Evolutionary conservation across 805 yeast species (phyloP).

Genomic region (Suhomyces sp.): DNA sequence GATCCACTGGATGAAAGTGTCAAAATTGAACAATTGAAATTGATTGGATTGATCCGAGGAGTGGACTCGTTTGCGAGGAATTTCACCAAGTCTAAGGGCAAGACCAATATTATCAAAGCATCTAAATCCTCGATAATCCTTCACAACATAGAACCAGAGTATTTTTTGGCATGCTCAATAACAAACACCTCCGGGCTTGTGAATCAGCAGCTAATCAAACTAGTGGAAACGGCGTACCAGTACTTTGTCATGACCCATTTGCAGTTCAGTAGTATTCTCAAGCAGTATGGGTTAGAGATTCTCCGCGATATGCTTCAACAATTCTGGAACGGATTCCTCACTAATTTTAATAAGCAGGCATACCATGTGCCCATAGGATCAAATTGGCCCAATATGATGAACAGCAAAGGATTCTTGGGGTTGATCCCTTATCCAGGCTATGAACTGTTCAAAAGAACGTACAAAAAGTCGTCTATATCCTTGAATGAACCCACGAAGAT

Average conservation of each 20-base stretch:
- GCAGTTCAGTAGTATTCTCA: conserved; percentile 18
- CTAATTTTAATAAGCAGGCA: conserved; percentile 22
- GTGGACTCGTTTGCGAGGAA: conserved; percentile 29
- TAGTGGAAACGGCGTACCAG: conserved; percentile 22
- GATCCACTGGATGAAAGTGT: conserved; percentile 9
- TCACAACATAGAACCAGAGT: conserved; percentile 24
- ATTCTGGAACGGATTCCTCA: conserved; percentile 32
- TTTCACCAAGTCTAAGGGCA: conserved; percentile 15
- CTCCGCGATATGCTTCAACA: conserved; percentile 18
- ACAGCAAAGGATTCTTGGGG: conserved; percentile 38
- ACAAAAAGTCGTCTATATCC: conserved; percentile 29
- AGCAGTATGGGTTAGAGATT: conserved; percentile 15
- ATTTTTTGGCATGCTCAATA: conserved; percentile 28
- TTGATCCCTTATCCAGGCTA: conserved; percentile 17
- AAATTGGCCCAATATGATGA: conserved; percentile 37
- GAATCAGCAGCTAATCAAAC: conserved; percentile 24
- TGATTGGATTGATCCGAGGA: conserved; percentile 39
- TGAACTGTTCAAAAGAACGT: conserved; percentile 10
- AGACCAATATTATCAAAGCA: conserved; percentile 22
- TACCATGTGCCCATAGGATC: conserved; percentile 21
- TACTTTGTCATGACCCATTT: conserved; percentile 30
- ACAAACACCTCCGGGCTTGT: conserved; percentile 18
- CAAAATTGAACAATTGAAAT: conserved; percentile 24
- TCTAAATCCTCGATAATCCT: conserved; percentile 27
- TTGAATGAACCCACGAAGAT: conserved; percentile 12